phyloP scores from a whole-genome alignment of 139 green algal genomes.

The Nannochloris sp. region DNA sequence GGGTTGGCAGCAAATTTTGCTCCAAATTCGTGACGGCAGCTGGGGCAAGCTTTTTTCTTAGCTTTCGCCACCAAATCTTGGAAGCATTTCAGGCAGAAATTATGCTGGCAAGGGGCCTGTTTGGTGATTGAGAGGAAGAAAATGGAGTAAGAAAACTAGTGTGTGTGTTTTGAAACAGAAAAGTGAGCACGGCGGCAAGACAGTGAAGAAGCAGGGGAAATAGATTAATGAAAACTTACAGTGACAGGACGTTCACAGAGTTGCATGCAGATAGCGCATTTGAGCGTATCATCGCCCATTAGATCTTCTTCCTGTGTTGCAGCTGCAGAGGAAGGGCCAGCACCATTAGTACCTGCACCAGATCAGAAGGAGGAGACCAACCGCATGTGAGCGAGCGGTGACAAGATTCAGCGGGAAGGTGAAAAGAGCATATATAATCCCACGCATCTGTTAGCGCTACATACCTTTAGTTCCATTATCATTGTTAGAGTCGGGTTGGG shows the following conservation, averaged over 20 bases:
- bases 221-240: constrained; percentile 37
- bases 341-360: neutral
- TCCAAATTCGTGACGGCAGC: constrained; percentile 69
- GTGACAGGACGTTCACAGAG: constrained; percentile 83
- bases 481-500: no score
- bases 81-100: constrained; percentile 94
- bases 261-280: constrained; percentile 82
- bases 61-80: constrained; percentile 44
- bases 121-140: neutral
- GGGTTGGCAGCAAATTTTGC: constrained; percentile 63
- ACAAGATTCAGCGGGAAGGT: neutral
- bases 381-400: neutral
- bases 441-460: no score
- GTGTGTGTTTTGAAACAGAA: neutral
- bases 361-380: neutral
- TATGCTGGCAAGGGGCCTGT: constrained; percentile 92
- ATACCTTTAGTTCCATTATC: neutral
- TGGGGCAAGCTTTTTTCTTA: constrained; percentile 77
- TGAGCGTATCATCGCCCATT: constrained; percentile 73
- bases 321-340: neutral
- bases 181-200: neutral
- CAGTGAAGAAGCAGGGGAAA: neutral
- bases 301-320: neutral
- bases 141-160: no score
- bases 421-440: neutral